Percentiles rank a stretch among this genome's conserved stretches.
phyloP scores from a whole-genome alignment of 2,329 filamentous ascomycete genomes.

The Pezicula neosporulosa region DNA sequence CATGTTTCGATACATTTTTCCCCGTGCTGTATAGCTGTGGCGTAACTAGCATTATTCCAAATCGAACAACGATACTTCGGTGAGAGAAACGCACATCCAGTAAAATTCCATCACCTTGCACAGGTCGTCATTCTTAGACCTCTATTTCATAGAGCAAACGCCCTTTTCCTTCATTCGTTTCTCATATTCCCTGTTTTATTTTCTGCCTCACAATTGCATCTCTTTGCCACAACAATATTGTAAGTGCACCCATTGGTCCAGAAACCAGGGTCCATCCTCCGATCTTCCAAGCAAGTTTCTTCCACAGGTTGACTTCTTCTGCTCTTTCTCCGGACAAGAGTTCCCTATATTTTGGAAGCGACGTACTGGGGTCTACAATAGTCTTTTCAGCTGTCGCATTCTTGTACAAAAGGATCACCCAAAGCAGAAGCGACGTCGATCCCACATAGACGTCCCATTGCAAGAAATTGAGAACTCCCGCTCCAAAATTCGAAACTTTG shows the following conservation, averaged over 20 bases:
- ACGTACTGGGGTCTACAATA: constrained; percentile 11
- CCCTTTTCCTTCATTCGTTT: not conserved
- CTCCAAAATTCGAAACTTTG: constrained; percentile 16
- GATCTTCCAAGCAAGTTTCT: constrained; percentile 30
- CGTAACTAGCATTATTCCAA: no score
- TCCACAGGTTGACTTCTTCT: constrained; percentile 10
- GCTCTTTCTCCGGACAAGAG: constrained; percentile 17
- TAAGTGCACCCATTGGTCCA: constrained; percentile 40
- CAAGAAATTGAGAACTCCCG: constrained; percentile 41
- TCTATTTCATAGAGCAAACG: not conserved
- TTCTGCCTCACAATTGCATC: constrained; percentile 34
- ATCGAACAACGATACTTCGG: no score
- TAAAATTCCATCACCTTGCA: no score
- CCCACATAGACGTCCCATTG: constrained; percentile 46
- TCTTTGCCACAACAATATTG: constrained; percentile 45
- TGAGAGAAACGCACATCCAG: no score
- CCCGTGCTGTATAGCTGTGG: no score
- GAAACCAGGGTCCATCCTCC: constrained; percentile 30
- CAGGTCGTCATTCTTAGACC: no score
- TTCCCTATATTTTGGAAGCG: constrained; percentile 12
- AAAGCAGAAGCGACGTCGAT: constrained; percentile 37
- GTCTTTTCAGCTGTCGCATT: constrained; percentile 19
- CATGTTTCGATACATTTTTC: no score
- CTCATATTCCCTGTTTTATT: constrained; percentile 18
- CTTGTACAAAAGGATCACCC: constrained; percentile 36